Evolutionary conservation across 1,284 basidiomycete genomes (phyloP).

Genomic region (Baeospora myosura): DNA sequence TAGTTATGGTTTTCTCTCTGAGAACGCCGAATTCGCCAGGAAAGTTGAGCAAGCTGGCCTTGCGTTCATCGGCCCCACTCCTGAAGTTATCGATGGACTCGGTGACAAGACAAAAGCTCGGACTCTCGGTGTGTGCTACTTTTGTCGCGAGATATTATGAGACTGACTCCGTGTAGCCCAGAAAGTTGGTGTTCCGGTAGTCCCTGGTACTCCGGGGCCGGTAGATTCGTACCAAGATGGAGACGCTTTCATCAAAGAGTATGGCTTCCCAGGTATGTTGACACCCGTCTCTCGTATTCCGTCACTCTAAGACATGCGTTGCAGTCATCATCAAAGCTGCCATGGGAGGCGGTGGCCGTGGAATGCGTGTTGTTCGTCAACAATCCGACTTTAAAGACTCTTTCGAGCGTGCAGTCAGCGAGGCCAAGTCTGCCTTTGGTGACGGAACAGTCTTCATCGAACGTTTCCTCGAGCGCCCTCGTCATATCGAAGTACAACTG

Average conservation of each 20-base stretch:
- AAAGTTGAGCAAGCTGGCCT: constrained; percentile 97
- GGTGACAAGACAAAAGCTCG: constrained; percentile 99
- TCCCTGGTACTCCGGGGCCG: constrained; percentile 94
- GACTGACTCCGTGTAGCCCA: constrained; percentile 72
- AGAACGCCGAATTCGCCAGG: constrained; percentile 92
- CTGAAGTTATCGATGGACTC: constrained; percentile 94
- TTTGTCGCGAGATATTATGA: too few relatives aligned
- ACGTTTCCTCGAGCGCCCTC: constrained; percentile 91
- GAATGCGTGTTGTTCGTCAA: constrained; percentile 96
- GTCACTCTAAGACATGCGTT: too few relatives aligned
- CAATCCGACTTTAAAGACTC: constrained; percentile 85
- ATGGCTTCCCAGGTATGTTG: constrained; percentile 83
- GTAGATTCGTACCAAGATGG: constrained; percentile 82
- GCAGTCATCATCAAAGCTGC: constrained; percentile 95
- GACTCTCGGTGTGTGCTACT: constrained; percentile 52
- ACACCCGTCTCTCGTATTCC: too few relatives aligned
- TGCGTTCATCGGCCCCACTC: constrained; percentile 93
- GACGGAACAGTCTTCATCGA: constrained; percentile 99
- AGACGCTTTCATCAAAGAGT: constrained; percentile 85
- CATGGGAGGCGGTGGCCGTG: constrained; percentile 97
- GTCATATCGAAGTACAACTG: constrained; percentile 96
- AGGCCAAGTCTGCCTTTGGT: constrained; percentile 95
- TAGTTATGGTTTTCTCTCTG: constrained; percentile 96
- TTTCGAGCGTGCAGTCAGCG: constrained; percentile 90
- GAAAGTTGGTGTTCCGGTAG: constrained; percentile 87